Percentiles rank a stretch among this genome's conserved stretches.
Evolutionary conservation across 352 stramenopile genomes (phyloP).

Genomic region (Pythium aquatile): DNA sequence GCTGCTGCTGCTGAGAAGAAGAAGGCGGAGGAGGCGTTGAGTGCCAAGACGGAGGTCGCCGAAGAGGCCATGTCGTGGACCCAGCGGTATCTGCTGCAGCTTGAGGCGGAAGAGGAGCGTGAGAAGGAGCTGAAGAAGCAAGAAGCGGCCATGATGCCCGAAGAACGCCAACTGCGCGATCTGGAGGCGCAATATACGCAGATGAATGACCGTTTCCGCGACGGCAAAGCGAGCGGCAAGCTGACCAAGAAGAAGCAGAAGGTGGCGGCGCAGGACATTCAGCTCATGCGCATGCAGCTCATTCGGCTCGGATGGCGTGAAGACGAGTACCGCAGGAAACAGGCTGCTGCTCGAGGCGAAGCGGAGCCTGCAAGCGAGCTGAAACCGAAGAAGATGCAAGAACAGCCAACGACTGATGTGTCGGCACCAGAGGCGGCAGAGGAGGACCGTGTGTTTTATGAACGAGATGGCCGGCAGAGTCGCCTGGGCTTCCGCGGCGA

Average conservation of each 20-base stretch:
- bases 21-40: neutral
- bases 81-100: slow-evolving; percentile 65
- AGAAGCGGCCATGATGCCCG: slow-evolving; percentile 35
- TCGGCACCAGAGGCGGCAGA: neutral
- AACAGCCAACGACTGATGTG: neutral
- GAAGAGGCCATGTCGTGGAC: slow-evolving; percentile 65
- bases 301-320: slow-evolving; percentile 30
- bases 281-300: slow-evolving; percentile 24
- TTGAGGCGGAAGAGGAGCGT: slow-evolving; percentile 36
- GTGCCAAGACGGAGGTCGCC: slow-evolving; percentile 17
- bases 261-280: slow-evolving; percentile 31
- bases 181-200: slow-evolving; percentile 50
- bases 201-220: slow-evolving; percentile 26
- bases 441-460: slow-evolving; percentile 20
- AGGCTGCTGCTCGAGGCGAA: slow-evolving; percentile 21
- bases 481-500: slow-evolving; percentile 19
- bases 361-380: slow-evolving; percentile 12
- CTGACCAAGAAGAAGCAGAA: slow-evolving; percentile 57
- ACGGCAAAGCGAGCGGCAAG: slow-evolving; percentile 50
- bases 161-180: slow-evolving; percentile 40
- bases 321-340: slow-evolving; percentile 32
- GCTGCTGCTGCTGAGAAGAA: neutral
- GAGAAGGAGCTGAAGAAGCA: slow-evolving; percentile 41
- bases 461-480: slow-evolving; percentile 19
- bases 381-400: slow-evolving; percentile 14